Conservation (phyloP, 2,329 filamentous ascomycete genomes). For the Colletotrichum truncatum region DNA sequence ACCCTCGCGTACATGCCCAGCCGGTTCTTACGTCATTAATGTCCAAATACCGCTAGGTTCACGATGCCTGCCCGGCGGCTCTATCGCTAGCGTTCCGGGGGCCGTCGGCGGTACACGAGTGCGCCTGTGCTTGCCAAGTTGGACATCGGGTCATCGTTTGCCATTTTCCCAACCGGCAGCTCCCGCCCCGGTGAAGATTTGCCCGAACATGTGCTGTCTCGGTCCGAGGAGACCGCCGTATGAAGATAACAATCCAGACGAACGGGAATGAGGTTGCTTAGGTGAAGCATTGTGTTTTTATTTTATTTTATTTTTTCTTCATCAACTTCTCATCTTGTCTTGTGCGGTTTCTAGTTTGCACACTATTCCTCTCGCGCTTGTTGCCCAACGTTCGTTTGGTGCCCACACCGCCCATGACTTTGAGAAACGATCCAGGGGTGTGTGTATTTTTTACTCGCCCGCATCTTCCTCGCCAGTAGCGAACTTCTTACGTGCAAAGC, state of each 20-base stretch:
- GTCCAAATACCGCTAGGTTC: slow-evolving; percentile 11
- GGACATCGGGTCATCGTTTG: not conserved
- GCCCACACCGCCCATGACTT: too few species aligned
- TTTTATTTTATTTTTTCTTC: too few species aligned
- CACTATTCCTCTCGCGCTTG: too few species aligned
- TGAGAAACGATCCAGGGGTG: too few species aligned
- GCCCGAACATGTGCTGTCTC: not conserved
- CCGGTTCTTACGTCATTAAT: slow-evolving; percentile 23
- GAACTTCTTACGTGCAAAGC: not conserved
- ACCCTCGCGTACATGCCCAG: not conserved
- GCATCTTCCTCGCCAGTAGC: not conserved
- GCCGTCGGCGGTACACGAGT: slow-evolving; percentile 11
- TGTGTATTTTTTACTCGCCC: not conserved
- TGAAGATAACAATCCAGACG: not conserved
- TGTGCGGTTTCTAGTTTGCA: too few species aligned
- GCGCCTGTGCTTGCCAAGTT: slow-evolving; percentile 1
- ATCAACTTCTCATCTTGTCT: too few species aligned
- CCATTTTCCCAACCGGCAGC: not conserved
- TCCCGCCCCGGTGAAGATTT: slow-evolving; percentile 6
- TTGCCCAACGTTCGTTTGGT: too few species aligned
- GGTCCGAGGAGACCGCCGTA: not conserved
- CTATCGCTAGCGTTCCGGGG: slow-evolving; percentile 23
- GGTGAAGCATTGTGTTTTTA: too few species aligned
- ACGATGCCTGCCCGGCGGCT: slow-evolving; percentile 27
- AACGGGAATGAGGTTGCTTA: not conserved